A percentile compares a stretch with the other conserved stretches of the same genome.
Conservation (phyloP, 2,329 filamentous ascomycete genomes). For the Aureobasidium sp. region DNA sequence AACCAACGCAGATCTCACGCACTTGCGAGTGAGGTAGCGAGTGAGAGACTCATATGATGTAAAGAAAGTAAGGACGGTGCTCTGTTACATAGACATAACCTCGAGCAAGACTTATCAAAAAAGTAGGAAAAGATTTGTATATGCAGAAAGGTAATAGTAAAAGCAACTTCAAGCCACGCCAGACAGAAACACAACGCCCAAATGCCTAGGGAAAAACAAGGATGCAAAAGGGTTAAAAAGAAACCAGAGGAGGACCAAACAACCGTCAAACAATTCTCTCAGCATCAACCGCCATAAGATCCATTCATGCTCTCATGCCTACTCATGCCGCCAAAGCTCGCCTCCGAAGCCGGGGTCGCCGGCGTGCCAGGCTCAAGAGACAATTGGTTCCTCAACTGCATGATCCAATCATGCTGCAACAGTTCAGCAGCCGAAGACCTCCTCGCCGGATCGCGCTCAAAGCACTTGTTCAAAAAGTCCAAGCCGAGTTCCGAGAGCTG, state of each 20-base stretch:
- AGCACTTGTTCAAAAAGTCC: constrained; percentile 83
- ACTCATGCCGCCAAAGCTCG: constrained; percentile 7
- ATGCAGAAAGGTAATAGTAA: background rate
- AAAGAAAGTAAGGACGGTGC: too few relatives aligned
- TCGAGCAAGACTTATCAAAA: background rate
- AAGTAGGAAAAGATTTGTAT: background rate
- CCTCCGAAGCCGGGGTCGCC: constrained; percentile 31
- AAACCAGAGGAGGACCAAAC: background rate
- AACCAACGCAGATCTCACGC: too few relatives aligned
- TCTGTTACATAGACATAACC: too few relatives aligned
- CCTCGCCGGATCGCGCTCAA: constrained; percentile 72
- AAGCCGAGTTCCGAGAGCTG: constrained; percentile 79
- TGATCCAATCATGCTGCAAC: constrained; percentile 87
- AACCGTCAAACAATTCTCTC: background rate
- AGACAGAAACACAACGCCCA: background rate
- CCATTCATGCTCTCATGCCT: constrained; percentile 12
- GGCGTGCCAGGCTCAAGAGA: constrained; percentile 42
- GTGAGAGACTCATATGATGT: too few relatives aligned
- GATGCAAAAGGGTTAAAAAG: background rate
- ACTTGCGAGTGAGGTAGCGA: too few relatives aligned
- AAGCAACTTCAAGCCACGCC: background rate
- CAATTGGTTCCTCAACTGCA: constrained; percentile 40
- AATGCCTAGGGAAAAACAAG: background rate
- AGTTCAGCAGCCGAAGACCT: constrained; percentile 79
- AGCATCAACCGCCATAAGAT: background rate